Evolutionary conservation across 2,329 filamentous ascomycete species (phyloP), one percentile per base, ranked within the genome.

Genomic region (Pezicula radicicola): DNA sequence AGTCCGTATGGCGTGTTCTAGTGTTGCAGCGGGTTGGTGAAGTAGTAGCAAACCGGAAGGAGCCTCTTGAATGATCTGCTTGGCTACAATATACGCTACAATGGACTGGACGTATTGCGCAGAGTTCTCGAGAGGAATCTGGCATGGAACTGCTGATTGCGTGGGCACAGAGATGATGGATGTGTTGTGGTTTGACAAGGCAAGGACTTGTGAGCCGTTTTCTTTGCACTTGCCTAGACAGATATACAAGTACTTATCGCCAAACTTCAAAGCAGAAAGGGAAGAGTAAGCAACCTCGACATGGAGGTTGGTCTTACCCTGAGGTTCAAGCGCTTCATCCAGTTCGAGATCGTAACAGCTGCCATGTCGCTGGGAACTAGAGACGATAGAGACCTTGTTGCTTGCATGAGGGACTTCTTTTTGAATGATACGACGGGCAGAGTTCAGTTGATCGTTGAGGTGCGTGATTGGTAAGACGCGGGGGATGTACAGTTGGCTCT

Each of bases 391-490:
- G 13, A 25, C 46, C 13, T n/a, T 48, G 10, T 12, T 21, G 12
- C 9, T 37, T 37, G 4, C 28, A 39, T 5, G 33, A 19, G 18
- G 46, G 19, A 18, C 10, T 35, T 48, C 39, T 42, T 56, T 52
- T 15, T 47, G 50, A 36, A 61, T 53, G 4, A 48, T 30, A 9
- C 55, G 48, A 25, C 53, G 41, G 3, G 37, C 33, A 21, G 55
- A 45, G 50, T 60, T 61, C 2, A 55, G 49, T 13, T 50, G 46
- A 36, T 49, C 46, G 19, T 60, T 60, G 2, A 35, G 36, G 8
- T 45, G 42, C 7, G 44, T 36, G 5, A 51, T 45, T 8, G 48
- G 48, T 12, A 49, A 35, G n/a, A 60, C 39, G n/a, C 59, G 48
- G 6, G 59, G 56, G n/a, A 61, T 43, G 8, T 49, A 42, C 7